Percentiles rank a stretch among this genome's conserved stretches.
These are phyloP conservation scores for Roridomyces roridus DNA, from an alignment of 768 basidiomycete species.

Conservation along the genomic window DNA sequence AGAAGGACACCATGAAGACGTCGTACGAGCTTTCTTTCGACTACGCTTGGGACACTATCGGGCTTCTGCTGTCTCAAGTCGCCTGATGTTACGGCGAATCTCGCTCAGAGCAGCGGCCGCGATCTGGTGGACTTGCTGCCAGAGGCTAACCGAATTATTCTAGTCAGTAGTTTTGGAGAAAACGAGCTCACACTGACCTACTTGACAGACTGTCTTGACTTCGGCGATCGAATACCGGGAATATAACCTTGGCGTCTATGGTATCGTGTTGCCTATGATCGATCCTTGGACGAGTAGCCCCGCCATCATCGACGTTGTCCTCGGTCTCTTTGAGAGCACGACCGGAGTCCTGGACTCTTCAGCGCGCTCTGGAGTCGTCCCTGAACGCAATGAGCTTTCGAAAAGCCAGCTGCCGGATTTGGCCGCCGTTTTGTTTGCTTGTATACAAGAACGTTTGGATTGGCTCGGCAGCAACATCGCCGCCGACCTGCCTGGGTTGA, in stretches of 20 bases:
- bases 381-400: constrained; percentile 41
- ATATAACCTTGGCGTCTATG: constrained; percentile 77
- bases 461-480: constrained; percentile 66
- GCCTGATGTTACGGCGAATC: constrained; percentile 51
- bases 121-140: constrained; percentile 54
- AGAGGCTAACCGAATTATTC: constrained; percentile 72
- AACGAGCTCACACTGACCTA: neutral
- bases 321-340: constrained; percentile 74
- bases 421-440: constrained; percentile 67
- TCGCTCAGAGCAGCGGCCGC: constrained; percentile 49
- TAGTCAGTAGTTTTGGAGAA: constrained; percentile 47
- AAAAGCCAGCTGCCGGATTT: constrained; percentile 67
- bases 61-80: constrained; percentile 68
- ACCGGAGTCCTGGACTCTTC: constrained; percentile 53
- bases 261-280: constrained; percentile 70
- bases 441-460: constrained; percentile 69
- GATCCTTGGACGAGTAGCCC: constrained; percentile 86
- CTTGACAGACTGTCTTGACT: constrained; percentile 66
- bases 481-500: constrained; percentile 54
- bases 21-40: constrained; percentile 86
- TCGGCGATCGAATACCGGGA: constrained; percentile 79
- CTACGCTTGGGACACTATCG: constrained; percentile 69
- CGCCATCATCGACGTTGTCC: constrained; percentile 68
- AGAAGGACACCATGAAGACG: constrained; percentile 70
- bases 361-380: constrained; percentile 32